A percentile compares a stretch with the other conserved stretches of the same genome.
These are phyloP conservation scores for Talaromyces trachyspermus DNA, from an alignment of 495 filamentous ascomycete species.

Conservation along the genomic window DNA sequence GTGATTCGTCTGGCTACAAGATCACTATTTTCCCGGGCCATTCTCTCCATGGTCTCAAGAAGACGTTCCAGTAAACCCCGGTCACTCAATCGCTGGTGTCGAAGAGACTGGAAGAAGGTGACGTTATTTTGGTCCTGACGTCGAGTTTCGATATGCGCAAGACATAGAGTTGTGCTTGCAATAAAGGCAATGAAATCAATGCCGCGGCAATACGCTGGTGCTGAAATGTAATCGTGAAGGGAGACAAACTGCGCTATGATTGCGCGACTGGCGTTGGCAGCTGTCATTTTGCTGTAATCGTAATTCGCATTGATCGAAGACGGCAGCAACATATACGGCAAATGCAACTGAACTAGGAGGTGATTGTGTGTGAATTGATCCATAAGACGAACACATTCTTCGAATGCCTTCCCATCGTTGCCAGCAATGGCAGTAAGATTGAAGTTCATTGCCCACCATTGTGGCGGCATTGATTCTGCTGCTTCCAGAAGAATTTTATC, in stretches of 20 bases:
- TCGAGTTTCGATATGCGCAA: slow-evolving; percentile 13
- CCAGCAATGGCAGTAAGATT: not conserved
- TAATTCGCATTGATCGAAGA: not conserved
- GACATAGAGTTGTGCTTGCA: slow-evolving; percentile 20
- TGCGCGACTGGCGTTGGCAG: slow-evolving; percentile 36
- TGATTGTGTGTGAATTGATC: slow-evolving; percentile 35
- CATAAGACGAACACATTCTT: slow-evolving; percentile 12
- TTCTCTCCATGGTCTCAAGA: slow-evolving; percentile 28
- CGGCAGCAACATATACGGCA: slow-evolving; percentile 18
- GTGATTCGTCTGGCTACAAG: slow-evolving; percentile 22
- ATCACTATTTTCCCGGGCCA: slow-evolving; percentile 24
- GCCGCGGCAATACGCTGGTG: slow-evolving; percentile 25
- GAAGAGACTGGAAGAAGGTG: slow-evolving; percentile 10
- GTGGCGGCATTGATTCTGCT: slow-evolving; percentile 16
- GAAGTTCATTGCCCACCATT: slow-evolving; percentile 24
- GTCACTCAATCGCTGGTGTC: slow-evolving; percentile 36
- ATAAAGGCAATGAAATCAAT: slow-evolving; percentile 42
- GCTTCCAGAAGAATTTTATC: slow-evolving; percentile 26
- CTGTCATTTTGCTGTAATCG: slow-evolving; percentile 27
- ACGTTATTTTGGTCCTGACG: slow-evolving; percentile 9
- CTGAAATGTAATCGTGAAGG: slow-evolving; percentile 17
- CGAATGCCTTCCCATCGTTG: slow-evolving; percentile 5
- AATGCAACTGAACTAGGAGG: slow-evolving; percentile 18
- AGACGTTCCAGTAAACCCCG: slow-evolving; percentile 37
- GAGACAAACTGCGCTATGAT: slow-evolving; percentile 28